Base-by-base conservation (phyloP, 192 early-diverging fungal species). In the Backusella macrospora region DNA sequence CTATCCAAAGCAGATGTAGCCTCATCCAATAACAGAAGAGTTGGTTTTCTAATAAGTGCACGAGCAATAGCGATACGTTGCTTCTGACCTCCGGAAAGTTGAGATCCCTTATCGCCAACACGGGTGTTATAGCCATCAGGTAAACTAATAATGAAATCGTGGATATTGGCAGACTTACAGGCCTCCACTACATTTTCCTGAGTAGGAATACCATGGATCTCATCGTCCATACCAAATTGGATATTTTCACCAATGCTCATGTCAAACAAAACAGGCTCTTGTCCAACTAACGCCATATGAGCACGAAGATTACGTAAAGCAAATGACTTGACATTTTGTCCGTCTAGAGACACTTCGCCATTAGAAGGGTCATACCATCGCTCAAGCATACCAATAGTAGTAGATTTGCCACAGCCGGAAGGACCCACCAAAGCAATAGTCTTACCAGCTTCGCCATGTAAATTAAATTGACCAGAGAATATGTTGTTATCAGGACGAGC, bases 191-290 rank as follows among this genome's bases (percentile, higher is more conserved):
- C 83, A 66, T 91, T 83, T 29, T 73, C 77, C 66, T 87, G 80
- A 1, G 90, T 81, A 5, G 73, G 80, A 16, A 74, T 65, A 7
- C 39, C 37, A 4, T 81, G 76, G 21, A 55, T 55, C 49, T 10
- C 1, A 8, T 75, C 77, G 12, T 86, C 84, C 0, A 82, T 76
- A 40, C 89, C 91, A 76, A 94, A 98, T 3, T 82, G 82, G 70
- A 98, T 96, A 87, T 98, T 98, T 21, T 97, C 93, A 40, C 85
- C 85, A 74, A 98, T 92, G n/a, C 88, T 85, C 79, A 92, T 83
- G 78, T 95, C 93, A 76, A 97, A 96, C 52, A 98, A 78, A 48
- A 94, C 90, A 2, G 96, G 96, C 85, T 97, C 96, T 76, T 98
- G 96, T 21, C 92, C 91, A 12, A 98, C 96, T 15, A 98, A 80